Base-by-base conservation (phyloP, 331 rosid species). In the Prunus yedoensis region DNA sequence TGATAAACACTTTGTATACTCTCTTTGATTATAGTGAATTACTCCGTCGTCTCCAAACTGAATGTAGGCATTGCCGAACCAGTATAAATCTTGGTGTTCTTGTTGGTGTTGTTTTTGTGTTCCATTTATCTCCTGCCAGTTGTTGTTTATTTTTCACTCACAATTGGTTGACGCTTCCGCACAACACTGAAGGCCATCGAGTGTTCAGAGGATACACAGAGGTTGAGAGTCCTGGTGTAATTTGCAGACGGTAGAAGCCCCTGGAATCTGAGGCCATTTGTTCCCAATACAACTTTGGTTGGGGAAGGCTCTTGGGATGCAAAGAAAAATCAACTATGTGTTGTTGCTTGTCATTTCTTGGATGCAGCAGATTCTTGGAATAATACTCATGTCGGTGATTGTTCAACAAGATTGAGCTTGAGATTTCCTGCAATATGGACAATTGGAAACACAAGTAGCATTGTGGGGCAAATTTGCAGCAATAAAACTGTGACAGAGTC, bases 261-360 rank as follows among this genome's bases (percentile, higher is more conserved):
- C 76, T 41, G 20, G 63, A 28, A 66, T 74, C 52, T 1, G 14
- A 16, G 15, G 16, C 68, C 52, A 58, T 83, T 86, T 75, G 71
- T 59, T 77, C 91, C 91, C 1, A 45, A 64, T 30, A 77, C 53
- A n/a, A 75, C 52, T 50, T 61, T 88, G 54, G 25, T 88, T 52
- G 88, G 91, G 8, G 96, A 90, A 80, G 91, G 91, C 15, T 79
- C 86, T 75, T 90, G 93, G 93, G 85, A 86, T 79, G 84, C 79
- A 60, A 85, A 78, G 57, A 73, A 66, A 27, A 80, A 76, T 46
- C 72, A 27, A 17, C 38, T 86, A 38, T 16, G 8, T 71, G 71
- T 85, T 32, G 86, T 83, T 59, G 91, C 89, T 32, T 90, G 91
- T 28, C 76, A 68, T 51, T 41, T 86, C 62, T n/a, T 28, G 4